These are phyloP conservation scores for Pythium chondricola DNA, from an alignment of 352 stramenopile genomes.

Conservation along the genomic window DNA sequence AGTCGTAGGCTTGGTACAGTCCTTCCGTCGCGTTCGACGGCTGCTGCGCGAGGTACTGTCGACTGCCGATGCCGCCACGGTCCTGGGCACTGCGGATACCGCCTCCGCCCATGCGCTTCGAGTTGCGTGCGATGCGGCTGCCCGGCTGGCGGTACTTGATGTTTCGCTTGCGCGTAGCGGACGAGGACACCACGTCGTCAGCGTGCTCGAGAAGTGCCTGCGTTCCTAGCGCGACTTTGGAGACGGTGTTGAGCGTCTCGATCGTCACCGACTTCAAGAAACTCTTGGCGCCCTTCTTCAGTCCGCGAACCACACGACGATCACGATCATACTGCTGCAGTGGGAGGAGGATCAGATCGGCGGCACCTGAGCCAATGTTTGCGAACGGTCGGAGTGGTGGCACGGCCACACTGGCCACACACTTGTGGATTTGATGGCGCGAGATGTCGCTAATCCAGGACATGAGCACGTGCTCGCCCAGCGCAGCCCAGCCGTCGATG, in stretches of 20 bases:
- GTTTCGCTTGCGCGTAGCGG: slow-evolving; percentile 57
- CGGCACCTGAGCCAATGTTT: slow-evolving; percentile 81
- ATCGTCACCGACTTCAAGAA: slow-evolving; percentile 87
- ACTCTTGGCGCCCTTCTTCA: slow-evolving; percentile 83
- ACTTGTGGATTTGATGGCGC: slow-evolving; percentile 85
- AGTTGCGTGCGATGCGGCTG: slow-evolving; percentile 77
- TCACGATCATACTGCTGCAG: slow-evolving; percentile 85
- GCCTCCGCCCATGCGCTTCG: slow-evolving; percentile 63
- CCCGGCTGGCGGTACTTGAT: slow-evolving; percentile 76
- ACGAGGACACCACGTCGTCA: slow-evolving; percentile 74
- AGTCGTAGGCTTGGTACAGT: slow-evolving; percentile 82
- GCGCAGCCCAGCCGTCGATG: slow-evolving; percentile 64
- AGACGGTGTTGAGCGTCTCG: slow-evolving; percentile 81
- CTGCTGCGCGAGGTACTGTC: slow-evolving; percentile 77
- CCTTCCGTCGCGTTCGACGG: slow-evolving; percentile 76
- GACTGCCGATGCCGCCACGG: slow-evolving; percentile 65
- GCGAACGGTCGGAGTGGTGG: slow-evolving; percentile 77
- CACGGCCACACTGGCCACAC: slow-evolving; percentile 83
- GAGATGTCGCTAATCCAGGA: slow-evolving; percentile 88
- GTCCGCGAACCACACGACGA: slow-evolving; percentile 66
- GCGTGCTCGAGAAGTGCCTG: slow-evolving; percentile 78
- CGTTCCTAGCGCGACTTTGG: slow-evolving; percentile 75
- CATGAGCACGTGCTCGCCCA: slow-evolving; percentile 71
- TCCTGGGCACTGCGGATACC: slow-evolving; percentile 74
- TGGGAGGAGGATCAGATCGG: slow-evolving; percentile 80